Percentiles rank a stretch among this genome's conserved stretches.
Conservation (phyloP, 1,139 yeast genomes). For the Geotrichum candidum region DNA sequence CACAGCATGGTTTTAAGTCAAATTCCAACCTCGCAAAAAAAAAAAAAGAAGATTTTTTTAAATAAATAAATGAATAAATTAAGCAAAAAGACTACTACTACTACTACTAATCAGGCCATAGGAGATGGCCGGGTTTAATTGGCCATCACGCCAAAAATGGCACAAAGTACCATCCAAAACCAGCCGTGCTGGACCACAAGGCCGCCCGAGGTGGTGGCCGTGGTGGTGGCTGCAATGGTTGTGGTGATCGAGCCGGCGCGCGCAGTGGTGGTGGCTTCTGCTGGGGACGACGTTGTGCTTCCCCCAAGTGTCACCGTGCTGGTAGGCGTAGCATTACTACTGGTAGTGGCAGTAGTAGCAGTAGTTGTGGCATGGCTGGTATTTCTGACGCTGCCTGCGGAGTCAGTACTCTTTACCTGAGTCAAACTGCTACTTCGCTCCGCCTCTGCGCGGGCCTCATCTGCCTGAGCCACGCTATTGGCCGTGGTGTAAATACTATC, state of each 20-base stretch:
- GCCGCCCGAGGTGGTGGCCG: not conserved
- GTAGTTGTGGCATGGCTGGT: constrained; percentile 22
- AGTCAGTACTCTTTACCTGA: constrained; percentile 30
- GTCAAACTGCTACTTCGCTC: not conserved
- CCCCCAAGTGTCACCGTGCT: not conserved
- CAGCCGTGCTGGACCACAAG: not conserved
- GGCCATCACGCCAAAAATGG: too few species aligned
- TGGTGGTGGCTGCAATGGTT: constrained; percentile 11
- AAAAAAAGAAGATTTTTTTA: too few species aligned
- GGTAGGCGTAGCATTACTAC: constrained; percentile 18
- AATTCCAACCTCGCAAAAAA: too few species aligned
- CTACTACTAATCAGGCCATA: too few species aligned
- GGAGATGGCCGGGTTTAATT: too few species aligned
- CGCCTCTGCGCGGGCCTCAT: not conserved
- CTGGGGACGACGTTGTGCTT: too few species aligned
- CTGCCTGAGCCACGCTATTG: not conserved
- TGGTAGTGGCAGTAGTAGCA: constrained; percentile 18
- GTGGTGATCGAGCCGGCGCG: constrained; percentile 17
- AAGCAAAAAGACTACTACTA: too few species aligned
- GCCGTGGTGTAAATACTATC: constrained; percentile 17
- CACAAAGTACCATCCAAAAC: too few species aligned
- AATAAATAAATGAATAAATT: too few species aligned
- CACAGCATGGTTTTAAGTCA: too few species aligned
- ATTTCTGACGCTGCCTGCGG: constrained; percentile 23
- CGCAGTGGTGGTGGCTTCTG: not conserved